These are phyloP conservation scores for Millerozyma acaciae DNA, from an alignment of 805 yeast species.

Conservation along the genomic window DNA sequence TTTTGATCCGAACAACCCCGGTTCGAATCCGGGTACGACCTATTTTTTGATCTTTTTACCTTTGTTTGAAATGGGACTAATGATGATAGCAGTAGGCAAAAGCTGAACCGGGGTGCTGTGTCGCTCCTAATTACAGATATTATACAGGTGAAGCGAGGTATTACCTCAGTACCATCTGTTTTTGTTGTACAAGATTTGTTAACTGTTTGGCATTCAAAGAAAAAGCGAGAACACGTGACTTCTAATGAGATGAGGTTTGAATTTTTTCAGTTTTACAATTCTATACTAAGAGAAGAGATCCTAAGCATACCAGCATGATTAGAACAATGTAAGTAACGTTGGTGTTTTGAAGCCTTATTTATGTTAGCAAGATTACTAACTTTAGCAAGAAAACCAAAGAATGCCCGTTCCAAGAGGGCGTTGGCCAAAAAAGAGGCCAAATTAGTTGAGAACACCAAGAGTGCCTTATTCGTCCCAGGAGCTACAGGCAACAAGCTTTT, in stretches of 20 bases:
- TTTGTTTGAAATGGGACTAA: no score
- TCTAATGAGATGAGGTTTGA: no score
- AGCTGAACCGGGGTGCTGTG: no score
- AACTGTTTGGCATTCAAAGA: no score
- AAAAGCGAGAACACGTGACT: no score
- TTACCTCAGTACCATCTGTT: no score
- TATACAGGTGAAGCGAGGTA: no score
- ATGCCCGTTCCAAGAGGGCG: conserved; percentile 94
- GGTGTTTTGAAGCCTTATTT: not conserved
- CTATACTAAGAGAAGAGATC: no score
- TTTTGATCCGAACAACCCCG: conserved; percentile 80
- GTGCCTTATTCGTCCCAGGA: conserved; percentile 90
- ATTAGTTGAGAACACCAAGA: conserved; percentile 82
- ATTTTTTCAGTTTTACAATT: no score
- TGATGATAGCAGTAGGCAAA: no score
- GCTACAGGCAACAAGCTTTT: conserved; percentile 70
- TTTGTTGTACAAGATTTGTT: no score
- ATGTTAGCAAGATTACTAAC: conserved; percentile 6
- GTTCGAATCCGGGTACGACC: conserved; percentile 85
- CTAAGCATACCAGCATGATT: conserved; percentile 21
- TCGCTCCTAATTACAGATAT: no score
- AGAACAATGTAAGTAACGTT: conserved; percentile 33
- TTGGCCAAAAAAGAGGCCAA: conserved; percentile 85
- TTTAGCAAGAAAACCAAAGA: conserved; percentile 64
- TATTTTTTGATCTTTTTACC: conserved; percentile 16